phyloP scores from a whole-genome alignment of 768 basidiomycete species.

The Kwoniella botswanensis region DNA sequence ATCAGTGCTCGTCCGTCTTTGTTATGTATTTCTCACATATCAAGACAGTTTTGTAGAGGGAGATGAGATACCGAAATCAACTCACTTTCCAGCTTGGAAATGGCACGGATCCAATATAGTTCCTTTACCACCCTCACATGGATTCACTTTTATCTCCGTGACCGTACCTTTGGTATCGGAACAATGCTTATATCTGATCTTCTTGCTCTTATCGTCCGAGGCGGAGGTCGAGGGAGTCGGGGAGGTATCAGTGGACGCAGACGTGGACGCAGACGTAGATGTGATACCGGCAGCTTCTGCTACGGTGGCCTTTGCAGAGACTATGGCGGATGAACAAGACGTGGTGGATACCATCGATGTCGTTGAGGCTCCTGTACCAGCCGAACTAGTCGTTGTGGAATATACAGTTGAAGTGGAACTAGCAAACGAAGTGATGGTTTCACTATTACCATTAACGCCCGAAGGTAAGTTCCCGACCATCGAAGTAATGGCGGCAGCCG shows the following conservation, averaged over 20 bases:
- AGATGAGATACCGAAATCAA: not conserved
- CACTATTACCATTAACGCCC: not conserved
- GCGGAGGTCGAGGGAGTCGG: not conserved
- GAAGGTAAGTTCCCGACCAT: conserved; percentile 1
- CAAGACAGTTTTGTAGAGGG: not conserved
- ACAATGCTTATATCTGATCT: conserved; percentile 30
- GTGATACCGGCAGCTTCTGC: too few species aligned
- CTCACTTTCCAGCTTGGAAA: conserved; percentile 30
- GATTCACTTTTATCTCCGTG: conserved; percentile 20
- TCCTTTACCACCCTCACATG: conserved; percentile 29
- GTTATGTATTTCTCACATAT: not conserved
- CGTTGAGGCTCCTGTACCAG: too few species aligned
- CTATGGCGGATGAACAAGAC: too few species aligned
- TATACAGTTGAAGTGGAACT: not conserved
- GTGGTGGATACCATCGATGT: too few species aligned
- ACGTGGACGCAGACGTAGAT: too few species aligned
- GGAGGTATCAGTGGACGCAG: not conserved
- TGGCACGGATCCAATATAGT: conserved; percentile 31
- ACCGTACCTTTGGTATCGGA: conserved; percentile 22
- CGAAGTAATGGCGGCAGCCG: conserved; percentile 16
- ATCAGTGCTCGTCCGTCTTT: not conserved
- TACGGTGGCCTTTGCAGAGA: too few species aligned
- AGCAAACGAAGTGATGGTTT: not conserved
- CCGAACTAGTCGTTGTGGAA: not conserved
- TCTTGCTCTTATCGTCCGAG: conserved; percentile 7